Conservation (phyloP, 352 stramenopile genomes). For the Phytopythium mirpurense region DNA sequence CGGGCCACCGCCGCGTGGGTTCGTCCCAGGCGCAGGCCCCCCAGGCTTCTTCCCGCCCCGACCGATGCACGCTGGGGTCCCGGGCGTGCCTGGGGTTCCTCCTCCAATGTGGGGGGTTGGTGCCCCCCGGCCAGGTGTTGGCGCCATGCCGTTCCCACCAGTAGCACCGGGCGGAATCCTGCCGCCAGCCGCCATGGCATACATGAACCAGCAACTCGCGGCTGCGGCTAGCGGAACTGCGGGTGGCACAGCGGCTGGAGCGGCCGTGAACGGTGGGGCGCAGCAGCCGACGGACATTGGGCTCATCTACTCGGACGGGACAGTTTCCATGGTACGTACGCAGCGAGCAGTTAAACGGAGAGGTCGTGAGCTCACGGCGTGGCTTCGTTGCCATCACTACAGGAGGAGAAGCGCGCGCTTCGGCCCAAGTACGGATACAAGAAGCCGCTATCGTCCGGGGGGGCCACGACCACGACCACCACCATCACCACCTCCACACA, state of each 20-base stretch:
- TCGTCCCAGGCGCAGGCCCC: constrained; percentile 9
- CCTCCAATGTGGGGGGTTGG: constrained; percentile 17
- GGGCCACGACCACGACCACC: constrained; percentile 18
- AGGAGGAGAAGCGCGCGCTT: constrained; percentile 80
- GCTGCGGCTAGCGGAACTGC: constrained; percentile 1
- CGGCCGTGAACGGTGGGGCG: background rate
- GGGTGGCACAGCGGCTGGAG: too few relatives aligned
- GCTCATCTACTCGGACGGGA: constrained; percentile 50
- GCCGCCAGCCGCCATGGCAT: constrained; percentile 15
- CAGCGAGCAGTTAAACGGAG: background rate
- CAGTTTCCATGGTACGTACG: constrained; percentile 47
- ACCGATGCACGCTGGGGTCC: constrained; percentile 24
- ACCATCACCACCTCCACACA: too few relatives aligned
- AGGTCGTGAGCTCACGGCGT: background rate
- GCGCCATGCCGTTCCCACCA: constrained; percentile 3
- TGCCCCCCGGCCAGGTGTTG: constrained; percentile 10
- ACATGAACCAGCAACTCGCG: constrained; percentile 19
- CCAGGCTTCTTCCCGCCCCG: constrained; percentile 5
- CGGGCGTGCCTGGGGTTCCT: constrained; percentile 18
- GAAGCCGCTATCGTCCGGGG: constrained; percentile 20
- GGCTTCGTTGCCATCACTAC: background rate
- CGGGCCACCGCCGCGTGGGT: constrained; percentile 24
- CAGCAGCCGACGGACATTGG: constrained; percentile 21
- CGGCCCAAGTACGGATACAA: constrained; percentile 75
- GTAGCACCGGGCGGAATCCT: constrained; percentile 2